phyloP scores from a whole-genome alignment of 2,329 filamentous ascomycete species.

The Fusarium irregulare region DNA sequence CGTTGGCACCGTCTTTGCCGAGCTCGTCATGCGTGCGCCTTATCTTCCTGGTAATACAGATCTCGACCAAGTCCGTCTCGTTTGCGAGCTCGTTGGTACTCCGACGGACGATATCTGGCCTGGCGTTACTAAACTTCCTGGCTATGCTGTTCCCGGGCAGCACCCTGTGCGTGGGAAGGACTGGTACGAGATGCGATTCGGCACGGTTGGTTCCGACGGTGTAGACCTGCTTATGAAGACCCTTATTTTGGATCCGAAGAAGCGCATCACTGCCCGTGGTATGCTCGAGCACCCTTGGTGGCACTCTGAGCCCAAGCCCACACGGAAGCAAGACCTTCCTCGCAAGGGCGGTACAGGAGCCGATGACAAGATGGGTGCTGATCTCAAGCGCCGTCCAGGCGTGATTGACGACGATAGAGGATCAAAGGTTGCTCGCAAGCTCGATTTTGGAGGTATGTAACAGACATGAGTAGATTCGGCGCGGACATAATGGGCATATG shows the following conservation, averaged over 20 bases:
- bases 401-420: slow-evolving; percentile 75
- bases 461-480: neutral
- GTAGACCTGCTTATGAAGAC: slow-evolving; percentile 91
- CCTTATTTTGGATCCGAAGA: slow-evolving; percentile 86
- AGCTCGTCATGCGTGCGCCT: slow-evolving; percentile 84
- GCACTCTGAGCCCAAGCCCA: slow-evolving; percentile 84
- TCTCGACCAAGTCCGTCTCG: slow-evolving; percentile 85
- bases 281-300: slow-evolving; percentile 89
- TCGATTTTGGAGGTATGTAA: slow-evolving; percentile 74
- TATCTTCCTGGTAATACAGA: slow-evolving; percentile 88
- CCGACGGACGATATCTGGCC: slow-evolving; percentile 97
- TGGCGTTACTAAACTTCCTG: slow-evolving; percentile 82
- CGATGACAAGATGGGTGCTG: slow-evolving; percentile 80
- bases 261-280: slow-evolving; percentile 79
- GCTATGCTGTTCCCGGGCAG: slow-evolving; percentile 78
- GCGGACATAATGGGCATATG: neutral
- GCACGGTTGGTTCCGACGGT: slow-evolving; percentile 82
- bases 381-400: slow-evolving; percentile 79
- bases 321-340: slow-evolving; percentile 83
- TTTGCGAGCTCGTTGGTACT: slow-evolving; percentile 87
- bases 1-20: slow-evolving; percentile 91
- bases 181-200: slow-evolving; percentile 81
- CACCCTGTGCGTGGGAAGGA: slow-evolving; percentile 73
- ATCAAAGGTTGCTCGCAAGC: slow-evolving; percentile 82
- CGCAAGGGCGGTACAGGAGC: slow-evolving; percentile 78